Evolutionary conservation across 345 rosid genomes (phyloP), one percentile per base, ranked within the genome.

Genomic region (Laguncularia racemosa): DNA sequence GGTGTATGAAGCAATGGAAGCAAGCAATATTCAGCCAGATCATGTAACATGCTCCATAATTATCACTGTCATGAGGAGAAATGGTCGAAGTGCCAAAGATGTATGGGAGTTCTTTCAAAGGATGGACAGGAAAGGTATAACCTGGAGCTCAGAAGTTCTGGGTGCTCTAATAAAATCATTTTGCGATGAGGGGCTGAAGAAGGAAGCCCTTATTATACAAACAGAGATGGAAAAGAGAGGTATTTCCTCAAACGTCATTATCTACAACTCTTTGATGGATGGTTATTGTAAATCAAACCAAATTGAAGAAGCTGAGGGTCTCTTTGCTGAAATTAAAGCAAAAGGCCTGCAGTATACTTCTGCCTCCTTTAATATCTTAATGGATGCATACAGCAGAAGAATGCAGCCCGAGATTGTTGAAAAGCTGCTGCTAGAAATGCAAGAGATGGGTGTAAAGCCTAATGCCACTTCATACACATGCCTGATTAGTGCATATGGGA

Each of bases 161-260:
- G 91, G 87, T 20, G 81, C 83, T 54, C 72, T 92, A 47, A 67
- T 92, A 60, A 88, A 86, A 68, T 78, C 93, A 9, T 88, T 92
- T 58, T 92, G 95, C 50, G 90, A 84, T 0, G 96, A 86, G 79
- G 95, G 96, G 44, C 69, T 92, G 43, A 84, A 57, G 80, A 76
- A 74, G 57, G 91, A 86, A 78, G 96, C 93, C 38, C 87, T 86
- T 57, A 79, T 86, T 55, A 71, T 92, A 56, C 87, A 78, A 66
- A 62, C 81, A 1, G 96, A 92, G 76, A 92, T 88, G 96, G 95
- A 80, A 77, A 89, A 78, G 83, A 77, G 75, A 78, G 98, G 96
- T 0, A 60, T 84, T 10, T 53, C 75, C 60, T 72, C 95, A 2
- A 83, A 89, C 18, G 75, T 84, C 33, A 61, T 81, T 4, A 76